These are phyloP conservation scores for Trichophyton schoenleinii DNA, from an alignment of 2,329 filamentous ascomycete species.

Conservation along the genomic window DNA sequence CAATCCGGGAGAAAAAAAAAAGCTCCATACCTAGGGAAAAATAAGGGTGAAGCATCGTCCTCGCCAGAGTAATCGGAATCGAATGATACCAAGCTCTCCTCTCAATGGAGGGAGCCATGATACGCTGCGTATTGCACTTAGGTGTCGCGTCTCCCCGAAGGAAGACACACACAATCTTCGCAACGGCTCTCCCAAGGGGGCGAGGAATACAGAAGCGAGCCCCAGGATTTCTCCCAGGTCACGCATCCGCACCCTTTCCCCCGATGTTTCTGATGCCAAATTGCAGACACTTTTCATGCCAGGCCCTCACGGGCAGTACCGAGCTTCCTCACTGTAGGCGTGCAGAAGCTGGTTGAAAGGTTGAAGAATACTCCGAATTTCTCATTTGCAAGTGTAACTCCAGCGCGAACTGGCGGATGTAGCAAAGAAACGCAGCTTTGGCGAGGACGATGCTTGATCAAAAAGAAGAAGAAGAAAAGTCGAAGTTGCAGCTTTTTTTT, in stretches of 20 bases:
- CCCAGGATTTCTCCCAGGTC: constrained; percentile 23
- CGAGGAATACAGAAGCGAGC: constrained; percentile 13
- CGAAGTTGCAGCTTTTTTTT: constrained; percentile 9
- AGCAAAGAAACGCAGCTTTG: constrained; percentile 96
- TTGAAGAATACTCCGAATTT: constrained; percentile 98
- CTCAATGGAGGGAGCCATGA: constrained; percentile 19
- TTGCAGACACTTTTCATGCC: constrained; percentile 67
- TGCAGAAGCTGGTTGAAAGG: constrained; percentile 24
- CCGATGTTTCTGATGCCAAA: constrained; percentile 85
- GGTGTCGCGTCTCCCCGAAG: constrained; percentile 47
- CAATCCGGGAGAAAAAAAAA: neutral
- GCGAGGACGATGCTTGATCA: constrained; percentile 64
- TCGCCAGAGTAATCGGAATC: constrained; percentile 87
- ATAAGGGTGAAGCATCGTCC: constrained; percentile 56
- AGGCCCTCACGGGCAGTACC: constrained; percentile 71
- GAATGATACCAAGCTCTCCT: constrained; percentile 50
- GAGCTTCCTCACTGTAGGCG: constrained; percentile 23
- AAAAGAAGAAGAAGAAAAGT: constrained; percentile 20
- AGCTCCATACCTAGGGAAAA: constrained; percentile 38
- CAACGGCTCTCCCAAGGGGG: constrained; percentile 84
- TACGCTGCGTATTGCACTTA: constrained; percentile 76
- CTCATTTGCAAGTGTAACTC: constrained; percentile 58
- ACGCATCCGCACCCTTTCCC: constrained; percentile 24
- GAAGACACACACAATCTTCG: constrained; percentile 65
- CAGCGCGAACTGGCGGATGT: constrained; percentile 51